Conservation (phyloP, 2,329 filamentous ascomycete genomes). For the Fusarium sp. region DNA sequence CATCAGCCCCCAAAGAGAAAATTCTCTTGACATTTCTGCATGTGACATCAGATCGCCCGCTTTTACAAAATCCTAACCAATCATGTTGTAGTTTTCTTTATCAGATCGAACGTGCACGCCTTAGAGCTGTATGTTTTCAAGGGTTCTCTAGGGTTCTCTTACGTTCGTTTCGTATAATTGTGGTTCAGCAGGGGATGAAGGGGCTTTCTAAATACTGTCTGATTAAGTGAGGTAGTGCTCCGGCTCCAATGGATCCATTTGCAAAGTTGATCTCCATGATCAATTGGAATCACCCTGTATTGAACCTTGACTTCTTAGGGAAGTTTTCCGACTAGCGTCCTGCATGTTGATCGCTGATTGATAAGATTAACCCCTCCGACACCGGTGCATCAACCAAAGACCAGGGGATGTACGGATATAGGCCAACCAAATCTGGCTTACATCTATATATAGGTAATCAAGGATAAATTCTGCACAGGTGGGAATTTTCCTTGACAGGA, state of each 20-base stretch:
- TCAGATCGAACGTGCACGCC: slow-evolving; percentile 40
- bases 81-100: slow-evolving; percentile 11
- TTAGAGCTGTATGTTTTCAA: neutral
- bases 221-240: slow-evolving; percentile 16
- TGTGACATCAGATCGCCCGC: slow-evolving; percentile 40
- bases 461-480: neutral
- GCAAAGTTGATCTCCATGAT: neutral
- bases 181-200: slow-evolving; percentile 6
- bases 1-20: slow-evolving; percentile 28
- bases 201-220: slow-evolving; percentile 1
- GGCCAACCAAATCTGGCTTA: neutral
- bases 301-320: neutral
- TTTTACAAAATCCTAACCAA: slow-evolving; percentile 16
- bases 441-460: neutral
- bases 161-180: slow-evolving; percentile 6
- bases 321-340: slow-evolving; percentile 27
- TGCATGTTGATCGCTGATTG: slow-evolving; percentile 44
- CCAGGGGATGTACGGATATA: neutral
- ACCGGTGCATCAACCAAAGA: neutral
- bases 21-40: slow-evolving; percentile 39
- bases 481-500: neutral
- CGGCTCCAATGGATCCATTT: slow-evolving; percentile 5
- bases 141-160: slow-evolving; percentile 11
- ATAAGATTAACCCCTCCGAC: slow-evolving; percentile 41
- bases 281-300: slow-evolving; percentile 6